These are phyloP conservation scores for Hsuehochloa calcarea DNA, from an alignment of 176 grass and related monocot species.

Conservation along the genomic window DNA sequence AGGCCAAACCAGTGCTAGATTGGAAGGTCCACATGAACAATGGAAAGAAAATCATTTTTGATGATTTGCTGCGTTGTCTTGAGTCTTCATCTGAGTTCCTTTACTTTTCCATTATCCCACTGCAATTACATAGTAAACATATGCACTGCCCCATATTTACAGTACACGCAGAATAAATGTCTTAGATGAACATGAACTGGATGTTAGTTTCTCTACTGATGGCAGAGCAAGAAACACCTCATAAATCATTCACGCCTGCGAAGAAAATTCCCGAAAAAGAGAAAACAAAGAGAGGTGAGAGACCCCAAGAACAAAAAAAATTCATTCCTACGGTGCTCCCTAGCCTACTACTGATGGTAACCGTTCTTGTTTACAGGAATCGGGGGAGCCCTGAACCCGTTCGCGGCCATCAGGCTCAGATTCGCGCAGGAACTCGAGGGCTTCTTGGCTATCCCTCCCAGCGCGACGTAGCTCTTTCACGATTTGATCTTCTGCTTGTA, in stretches of 20 bases:
- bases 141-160: slow-evolving; percentile 31
- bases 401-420: slow-evolving; percentile 32
- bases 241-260: slow-evolving; percentile 27
- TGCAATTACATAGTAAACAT: background rate
- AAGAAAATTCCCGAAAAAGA: slow-evolving; percentile 17
- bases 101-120: background rate
- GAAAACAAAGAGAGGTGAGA: background rate
- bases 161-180: background rate
- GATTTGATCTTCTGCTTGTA: slow-evolving; percentile 60
- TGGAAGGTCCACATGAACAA: background rate
- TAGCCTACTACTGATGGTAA: slow-evolving; percentile 34
- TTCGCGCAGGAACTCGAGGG: slow-evolving; percentile 40
- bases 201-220: background rate
- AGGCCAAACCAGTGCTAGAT: background rate
- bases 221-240: slow-evolving; percentile 16
- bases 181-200: background rate
- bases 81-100: background rate
- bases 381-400: slow-evolving; percentile 31
- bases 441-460: slow-evolving; percentile 37
- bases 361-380: slow-evolving; percentile 46
- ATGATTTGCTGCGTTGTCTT: background rate
- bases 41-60: background rate
- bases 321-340: background rate
- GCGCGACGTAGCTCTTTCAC: slow-evolving; percentile 51
- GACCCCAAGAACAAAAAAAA: slow-evolving; percentile 26